Base-by-base conservation (phyloP, 257 asterid species). In the Solanum sparsipilum region DNA sequence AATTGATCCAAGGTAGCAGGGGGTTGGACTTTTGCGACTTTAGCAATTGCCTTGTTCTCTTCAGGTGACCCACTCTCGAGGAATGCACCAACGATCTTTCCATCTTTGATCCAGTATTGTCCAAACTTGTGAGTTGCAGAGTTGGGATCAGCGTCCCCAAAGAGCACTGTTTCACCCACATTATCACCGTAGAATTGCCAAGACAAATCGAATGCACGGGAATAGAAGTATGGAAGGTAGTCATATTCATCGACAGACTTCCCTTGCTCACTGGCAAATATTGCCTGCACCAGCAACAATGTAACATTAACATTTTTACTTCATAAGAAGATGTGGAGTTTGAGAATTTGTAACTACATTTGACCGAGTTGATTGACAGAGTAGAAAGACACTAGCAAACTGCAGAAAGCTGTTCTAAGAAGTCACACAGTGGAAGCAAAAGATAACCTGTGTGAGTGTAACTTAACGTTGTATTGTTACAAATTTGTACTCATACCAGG, bases 121-220 rank as follows among this genome's bases (percentile, higher is more conserved):
- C 99, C 99, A 48, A 96, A 96, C 91, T 94, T 96, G 96, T 94
- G 98, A 27, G 93, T 93, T 1, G 93, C 23, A 34, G 99, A 96
- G 13, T 89, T 90, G 34, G 98, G 98, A 87, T 63, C 87, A 90
- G 34, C 92, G 89, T 96, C 99, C 1, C 99, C 99, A 32, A 96
- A 96, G 56, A 94, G 90, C 41, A 96, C 95, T 6, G 93, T 79
- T 6, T 96, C 98, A 3, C 98, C 98, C 23, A 91, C 96, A 29
- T 94, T 96, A 92, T 94, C 98, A 9, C 99, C 98, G 23, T 96
- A 95, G 94, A 94, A 95, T 87, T 96, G 98, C 98, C 98, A 96
- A 36, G 98, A 96, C 89, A 96, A 90, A 90, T 94, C 98, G 27
- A 95, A 95, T 36, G 96, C 93, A 39, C 98, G 98, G 38, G 98